Evolutionary conservation across 257 asterid genomes (phyloP), one percentile per base, ranked within the genome.

Genomic region (Datura wrightii): DNA sequence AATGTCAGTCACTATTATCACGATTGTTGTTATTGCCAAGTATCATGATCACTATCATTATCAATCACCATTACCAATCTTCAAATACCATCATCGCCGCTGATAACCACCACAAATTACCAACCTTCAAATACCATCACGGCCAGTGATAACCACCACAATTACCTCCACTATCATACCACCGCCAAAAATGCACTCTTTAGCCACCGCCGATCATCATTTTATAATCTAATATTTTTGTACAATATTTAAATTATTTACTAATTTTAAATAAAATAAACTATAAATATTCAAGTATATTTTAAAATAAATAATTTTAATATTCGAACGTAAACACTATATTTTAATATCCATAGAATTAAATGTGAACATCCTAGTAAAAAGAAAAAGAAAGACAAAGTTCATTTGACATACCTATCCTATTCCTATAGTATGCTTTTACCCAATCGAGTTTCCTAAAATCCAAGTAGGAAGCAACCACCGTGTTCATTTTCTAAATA

Each of bases 401-500:
- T 46, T 46, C 42, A 74, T 13, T 72, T 46, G 58, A 46, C 80
- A 46, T 71, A n/a, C 37, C 52, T 39, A 34, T 46, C 50, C 8
- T 46, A 46, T 46, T 24, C 31, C 0, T 24, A 24, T 24, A 24
- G 31, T 24, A 74, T 0, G 19, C n/a, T 6, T 2, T 24, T 46
- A 37, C 0, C 8, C 6, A 11, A 18, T 39, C 31, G 2, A 50
- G 13, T 76, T 31, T 52, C 48, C 82, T 78, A 78, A 78, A 31
- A 78, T 78, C 15, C 9, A 14, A 76, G 44, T 24, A 50, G 1
- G 11, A 52, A 78, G 48, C 82, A 78, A 52, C 82, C 48, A 78
- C 9, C 82, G 31, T 15, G 63, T 78, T 78, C 82, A 52, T 52
- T 78, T 74, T 24, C 69, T 60, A 56, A 56, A 16, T 8, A 24